A percentile compares a stretch with the other conserved stretches of the same genome.
Evolutionary conservation across 2,329 filamentous ascomycete genomes (phyloP).

Genomic region (Hypoxylon sp.): DNA sequence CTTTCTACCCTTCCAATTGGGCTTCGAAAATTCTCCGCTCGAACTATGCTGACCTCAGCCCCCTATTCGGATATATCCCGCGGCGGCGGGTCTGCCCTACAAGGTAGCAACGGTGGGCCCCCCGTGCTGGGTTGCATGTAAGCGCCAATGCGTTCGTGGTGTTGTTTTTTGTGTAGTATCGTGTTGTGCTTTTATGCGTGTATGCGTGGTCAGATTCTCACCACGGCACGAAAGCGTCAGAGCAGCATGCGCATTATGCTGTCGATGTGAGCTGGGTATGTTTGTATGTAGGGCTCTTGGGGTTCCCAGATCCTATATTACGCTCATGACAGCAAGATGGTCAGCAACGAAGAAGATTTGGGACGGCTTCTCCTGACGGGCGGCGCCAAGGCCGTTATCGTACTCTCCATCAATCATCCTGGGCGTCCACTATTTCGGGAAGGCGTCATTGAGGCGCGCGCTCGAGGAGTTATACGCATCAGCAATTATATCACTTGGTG

Average conservation of each 20-base stretch:
- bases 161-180: too few species aligned
- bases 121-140: conserved; percentile 3
- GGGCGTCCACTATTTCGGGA: neutral
- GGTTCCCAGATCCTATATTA: conserved; percentile 5
- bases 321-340: conserved; percentile 1
- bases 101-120: neutral
- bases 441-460: neutral
- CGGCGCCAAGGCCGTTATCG: neutral
- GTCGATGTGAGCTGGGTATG: neutral
- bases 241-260: too few species aligned
- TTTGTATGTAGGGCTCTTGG: neutral
- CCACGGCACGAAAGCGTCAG: neutral
- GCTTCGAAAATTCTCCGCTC: conserved; percentile 5
- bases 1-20: conserved; percentile 2
- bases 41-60: conserved; percentile 14
- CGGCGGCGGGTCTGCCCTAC: conserved; percentile 8
- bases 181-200: neutral
- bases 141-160: neutral
- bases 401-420: neutral
- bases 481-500: neutral
- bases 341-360: conserved; percentile 1
- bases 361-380: neutral
- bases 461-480: neutral
- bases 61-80: conserved; percentile 19
- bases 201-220: conserved; percentile 13